These are phyloP conservation scores for Paracoccidioides lutzii DNA, from an alignment of 2,329 filamentous ascomycete genomes.

Conservation along the genomic window DNA sequence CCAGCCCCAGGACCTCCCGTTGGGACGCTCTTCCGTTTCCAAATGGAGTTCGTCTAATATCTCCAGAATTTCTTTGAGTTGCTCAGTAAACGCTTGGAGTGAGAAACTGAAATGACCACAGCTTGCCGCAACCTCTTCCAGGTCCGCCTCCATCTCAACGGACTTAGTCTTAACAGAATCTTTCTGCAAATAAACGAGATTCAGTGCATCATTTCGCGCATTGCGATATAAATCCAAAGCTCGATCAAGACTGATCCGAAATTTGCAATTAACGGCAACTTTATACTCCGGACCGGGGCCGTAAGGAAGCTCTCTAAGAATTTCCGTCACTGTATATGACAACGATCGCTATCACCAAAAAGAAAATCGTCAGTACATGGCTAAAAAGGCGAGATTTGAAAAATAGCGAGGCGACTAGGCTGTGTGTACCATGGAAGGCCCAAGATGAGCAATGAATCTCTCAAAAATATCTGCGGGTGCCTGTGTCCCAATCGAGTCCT, in stretches of 20 bases:
- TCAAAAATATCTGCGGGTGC: conserved; percentile 74
- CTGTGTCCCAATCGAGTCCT: conserved; percentile 8
- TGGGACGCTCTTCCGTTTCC: conserved; percentile 49
- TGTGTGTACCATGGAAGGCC: conserved; percentile 61
- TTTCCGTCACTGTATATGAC: conserved; percentile 79
- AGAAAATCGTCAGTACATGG: conserved; percentile 12
- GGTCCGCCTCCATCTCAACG: conserved; percentile 72
- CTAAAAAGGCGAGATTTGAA: not conserved
- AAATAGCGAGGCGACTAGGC: conserved; percentile 4
- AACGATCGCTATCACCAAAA: conserved; percentile 55
- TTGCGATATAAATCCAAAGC: conserved; percentile 68
- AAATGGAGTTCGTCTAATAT: conserved; percentile 72
- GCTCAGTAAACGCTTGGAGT: conserved; percentile 77
- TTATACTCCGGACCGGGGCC: conserved; percentile 51
- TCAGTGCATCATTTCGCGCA: conserved; percentile 62
- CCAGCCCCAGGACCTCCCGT: conserved; percentile 68
- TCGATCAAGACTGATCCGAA: conserved; percentile 65
- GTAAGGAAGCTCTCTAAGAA: conserved; percentile 78
- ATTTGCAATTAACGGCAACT: conserved; percentile 65
- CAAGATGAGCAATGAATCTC: conserved; percentile 75
- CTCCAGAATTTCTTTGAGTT: conserved; percentile 70
- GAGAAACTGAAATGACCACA: conserved; percentile 95
- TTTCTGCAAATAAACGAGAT: conserved; percentile 67
- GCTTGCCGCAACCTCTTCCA: conserved; percentile 94
- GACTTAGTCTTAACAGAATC: conserved; percentile 56